Base-by-base conservation (phyloP, 179 eudicot species). In the Patellifolia procumbens region DNA sequence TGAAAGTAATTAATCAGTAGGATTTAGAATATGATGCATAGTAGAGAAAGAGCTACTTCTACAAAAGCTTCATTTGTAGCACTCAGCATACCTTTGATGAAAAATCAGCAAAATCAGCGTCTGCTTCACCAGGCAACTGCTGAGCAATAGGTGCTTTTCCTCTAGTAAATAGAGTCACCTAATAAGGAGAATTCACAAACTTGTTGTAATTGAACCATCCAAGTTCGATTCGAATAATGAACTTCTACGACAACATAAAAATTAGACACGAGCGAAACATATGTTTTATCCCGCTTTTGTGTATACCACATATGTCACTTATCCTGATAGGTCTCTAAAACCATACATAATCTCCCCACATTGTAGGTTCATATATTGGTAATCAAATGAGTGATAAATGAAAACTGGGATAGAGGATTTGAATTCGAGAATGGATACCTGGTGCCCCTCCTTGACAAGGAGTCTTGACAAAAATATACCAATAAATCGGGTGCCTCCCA, bases 401-500 rank as follows among this genome's bases (percentile, higher is more conserved):
- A 59, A 59, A 12, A 10, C 34, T 59, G 63, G 34, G 63, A 59
- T 26, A 12, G 4, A 26, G 3, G 63, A 59, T 59, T 59, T 28
- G 20, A 19, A 59, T 2, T 59, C 34, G 16, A 42, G 24, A 10
- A n/a, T 0, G 15, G 13, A 2, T 82, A 91, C 98, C 95, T 92
- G 91, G 76, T 94, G 98, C 70, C 98, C 98, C 65, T 92, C 97
- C 81, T 92, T 82, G 52, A 94, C 91, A 55, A 94, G 97, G 76
- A 92, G 93, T 78, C 98, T 80, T 15, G 97, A 89, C 84, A 91
- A 75, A 78, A 92, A 94, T 19, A 92, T 7, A 78, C 98, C 98
- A n/a, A 94, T 94, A 73, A 94, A 94, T 67, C 98, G 87, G 26
- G 98, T 94, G 37, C 98, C 98, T 45, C 98, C 98, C 97, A 94